These are phyloP conservation scores for Irpex sp. DNA, from an alignment of 1,284 basidiomycete species.

Conservation along the genomic window DNA sequence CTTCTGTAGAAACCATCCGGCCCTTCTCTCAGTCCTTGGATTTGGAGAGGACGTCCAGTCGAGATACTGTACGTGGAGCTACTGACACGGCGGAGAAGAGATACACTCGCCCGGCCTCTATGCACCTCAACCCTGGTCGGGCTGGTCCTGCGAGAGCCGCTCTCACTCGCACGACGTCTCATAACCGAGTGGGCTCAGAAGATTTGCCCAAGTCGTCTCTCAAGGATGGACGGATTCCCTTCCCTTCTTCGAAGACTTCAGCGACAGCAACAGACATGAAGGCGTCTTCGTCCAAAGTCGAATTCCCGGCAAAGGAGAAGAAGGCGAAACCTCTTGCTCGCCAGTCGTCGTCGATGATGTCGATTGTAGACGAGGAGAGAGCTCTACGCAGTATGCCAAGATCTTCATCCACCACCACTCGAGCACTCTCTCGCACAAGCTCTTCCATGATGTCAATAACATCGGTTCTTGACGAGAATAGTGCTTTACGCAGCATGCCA, in stretches of 20 bases:
- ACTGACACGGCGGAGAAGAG: background rate
- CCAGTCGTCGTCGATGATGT: conserved; percentile 1
- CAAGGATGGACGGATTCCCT: background rate
- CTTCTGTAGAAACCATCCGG: background rate
- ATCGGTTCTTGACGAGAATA: background rate
- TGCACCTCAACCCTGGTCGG: background rate
- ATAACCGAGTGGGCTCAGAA: background rate
- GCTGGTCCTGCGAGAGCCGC: background rate
- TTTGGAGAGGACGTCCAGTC: background rate
- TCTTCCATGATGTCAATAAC: background rate
- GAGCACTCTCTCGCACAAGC: background rate
- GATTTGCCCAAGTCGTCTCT: background rate
- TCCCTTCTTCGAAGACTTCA: background rate
- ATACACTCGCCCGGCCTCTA: background rate
- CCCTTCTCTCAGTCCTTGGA: background rate
- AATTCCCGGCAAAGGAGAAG: background rate
- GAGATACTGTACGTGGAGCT: background rate
- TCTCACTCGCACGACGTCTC: background rate
- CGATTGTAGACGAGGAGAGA: background rate
- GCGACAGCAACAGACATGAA: background rate
- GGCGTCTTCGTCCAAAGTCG: background rate
- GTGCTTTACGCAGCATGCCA: background rate
- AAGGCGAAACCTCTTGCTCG: background rate
- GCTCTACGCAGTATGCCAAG: background rate
- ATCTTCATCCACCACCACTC: background rate